Evolutionary conservation across 129 eudicot genomes (phyloP), one percentile per base, ranked within the genome.

Genomic region (Scalesia atractyloides): DNA sequence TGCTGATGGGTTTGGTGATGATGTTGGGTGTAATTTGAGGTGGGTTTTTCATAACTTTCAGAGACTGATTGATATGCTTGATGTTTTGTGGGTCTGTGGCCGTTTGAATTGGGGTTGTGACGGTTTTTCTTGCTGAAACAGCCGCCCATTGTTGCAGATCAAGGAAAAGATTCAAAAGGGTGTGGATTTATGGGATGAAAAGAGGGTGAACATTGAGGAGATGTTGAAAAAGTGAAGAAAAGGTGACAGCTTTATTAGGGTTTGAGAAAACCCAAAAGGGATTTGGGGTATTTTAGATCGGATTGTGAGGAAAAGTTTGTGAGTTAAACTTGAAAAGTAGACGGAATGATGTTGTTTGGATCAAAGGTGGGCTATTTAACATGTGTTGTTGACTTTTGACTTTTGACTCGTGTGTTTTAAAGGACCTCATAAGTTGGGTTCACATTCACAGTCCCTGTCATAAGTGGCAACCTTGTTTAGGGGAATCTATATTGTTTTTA

Each of bases 41-140:
- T 17, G 67, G 90, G 90, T 49, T 76, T 83, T 37, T 82, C 70
- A 37, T 83, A 18, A 17, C 61, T 71, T 58, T 65, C 76, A 48
- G 54, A 9, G 71, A 81, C 83, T 20, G 68, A 46, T 3, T 71
- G 89, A 54, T 84, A 81, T 41, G 53, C 76, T 73, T 80, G 81
- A 30, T 68, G 67, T 12, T 68, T 66, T 41, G 68, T 62, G 56
- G 85, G 67, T 68, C 83, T 56, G n/a, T 18, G 64, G 63, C 83
- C 88, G 52, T 77, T 84, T 9, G 74, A 65, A 66, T 46, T 75
- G 67, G 57, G 26, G 66, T 52, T 46, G 53, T 64, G 72, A 5
- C 20, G 62, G 22, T 64, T 74, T 37, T 81, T 84, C 76, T 81
- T 84, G 79, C 89, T 84, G 76, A 84, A 78, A 70, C 89, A 84